Base-by-base conservation (phyloP, 495 filamentous ascomycete species). In the Apodospora peruviana region DNA sequence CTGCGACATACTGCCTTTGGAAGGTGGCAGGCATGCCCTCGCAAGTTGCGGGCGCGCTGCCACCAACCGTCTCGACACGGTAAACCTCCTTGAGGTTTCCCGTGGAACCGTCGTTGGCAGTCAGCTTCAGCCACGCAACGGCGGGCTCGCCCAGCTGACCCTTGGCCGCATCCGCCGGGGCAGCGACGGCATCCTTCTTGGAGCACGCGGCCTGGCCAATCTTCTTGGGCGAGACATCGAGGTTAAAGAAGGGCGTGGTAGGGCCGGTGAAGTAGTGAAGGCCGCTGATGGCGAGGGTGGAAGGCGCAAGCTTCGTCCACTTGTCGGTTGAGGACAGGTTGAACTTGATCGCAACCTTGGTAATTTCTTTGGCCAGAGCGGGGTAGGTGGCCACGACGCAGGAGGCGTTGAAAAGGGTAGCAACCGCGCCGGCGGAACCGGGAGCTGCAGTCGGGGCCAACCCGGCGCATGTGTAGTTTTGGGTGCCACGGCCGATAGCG, bases 391-490 rank as follows among this genome's bases (percentile, higher is more conserved):
- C 74, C 7, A 86, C 86, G 21, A 88, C 60, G 73, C 91, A 98
- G 42, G 85, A 85, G 37, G 79, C 84, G 68, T 98, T 87, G 82
- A 84, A 96, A 52, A 98, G 88, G 20, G 76, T 82, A 40, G 93
- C 93, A 16, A 88, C 64, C 45, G 93, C 93, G 50, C 93, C 93
- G 35, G 76, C 62, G 16, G 81, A 66, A 4, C 61, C 62, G n/a
- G 91, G 91, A 0, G 67, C 61, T 0, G 81, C 76, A 1, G 73
- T 65, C 2, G 78, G 59, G 53, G 79, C 76, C 45, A 69, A 69
- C 25, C 75, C 61, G 29, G 78, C 72, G 74, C 91, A 96, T 48
- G 88, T 90, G 68, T 96, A 97, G 76, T 96, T 96, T 72, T 96
- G 80, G 10, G 84, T 91, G 32, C 91, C 91, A 27, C 88, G 84